Percentiles rank a stretch among this genome's conserved stretches.
Evolutionary conservation across 495 filamentous ascomycete genomes (phyloP).

Genomic region (Neurospora sp.): DNA sequence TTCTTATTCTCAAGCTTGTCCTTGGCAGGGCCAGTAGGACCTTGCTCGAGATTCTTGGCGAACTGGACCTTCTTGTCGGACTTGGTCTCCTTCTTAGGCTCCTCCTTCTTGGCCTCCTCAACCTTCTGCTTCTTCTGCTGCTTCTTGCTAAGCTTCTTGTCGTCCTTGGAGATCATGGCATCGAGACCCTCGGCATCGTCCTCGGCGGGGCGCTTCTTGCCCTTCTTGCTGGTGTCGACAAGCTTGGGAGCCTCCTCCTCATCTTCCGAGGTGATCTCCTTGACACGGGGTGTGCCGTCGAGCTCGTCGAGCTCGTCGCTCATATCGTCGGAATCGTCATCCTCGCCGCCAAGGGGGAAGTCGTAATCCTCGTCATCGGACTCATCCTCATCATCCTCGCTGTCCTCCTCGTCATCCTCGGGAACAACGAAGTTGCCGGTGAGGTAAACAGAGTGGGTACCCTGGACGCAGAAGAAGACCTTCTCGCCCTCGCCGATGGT

Average conservation of each 20-base stretch:
- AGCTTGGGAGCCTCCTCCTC: slow-evolving; percentile 71
- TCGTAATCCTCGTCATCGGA: slow-evolving; percentile 71
- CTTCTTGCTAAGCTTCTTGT: slow-evolving; percentile 80
- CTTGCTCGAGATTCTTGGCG: slow-evolving; percentile 95
- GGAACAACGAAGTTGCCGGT: slow-evolving; percentile 86
- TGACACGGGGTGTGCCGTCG: slow-evolving; percentile 69
- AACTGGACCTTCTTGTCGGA: slow-evolving; percentile 96
- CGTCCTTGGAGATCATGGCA: slow-evolving; percentile 59
- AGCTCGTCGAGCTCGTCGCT: slow-evolving; percentile 79
- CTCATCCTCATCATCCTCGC: slow-evolving; percentile 52
- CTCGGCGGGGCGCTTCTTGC: slow-evolving; percentile 72
- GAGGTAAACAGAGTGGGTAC: slow-evolving; percentile 81
- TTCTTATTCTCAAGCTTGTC: slow-evolving; percentile 34
- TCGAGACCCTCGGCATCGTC: slow-evolving; percentile 60
- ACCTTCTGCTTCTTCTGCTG: slow-evolving; percentile 95
- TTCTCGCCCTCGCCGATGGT: slow-evolving; percentile 75
- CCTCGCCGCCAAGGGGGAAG: slow-evolving; percentile 53
- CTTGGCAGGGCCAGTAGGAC: slow-evolving; percentile 62
- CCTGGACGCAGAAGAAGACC: slow-evolving; percentile 83
- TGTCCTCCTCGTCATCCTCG: slow-evolving; percentile 38
- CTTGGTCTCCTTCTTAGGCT: slow-evolving; percentile 44
- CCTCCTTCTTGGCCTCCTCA: slow-evolving; percentile 41
- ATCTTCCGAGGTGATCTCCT: slow-evolving; percentile 77
- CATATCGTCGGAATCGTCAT: slow-evolving; percentile 61
- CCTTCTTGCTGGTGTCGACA: slow-evolving; percentile 53